Conservation (phyloP, 2,329 filamentous ascomycete genomes). For the Mycosphaerella sp. region DNA sequence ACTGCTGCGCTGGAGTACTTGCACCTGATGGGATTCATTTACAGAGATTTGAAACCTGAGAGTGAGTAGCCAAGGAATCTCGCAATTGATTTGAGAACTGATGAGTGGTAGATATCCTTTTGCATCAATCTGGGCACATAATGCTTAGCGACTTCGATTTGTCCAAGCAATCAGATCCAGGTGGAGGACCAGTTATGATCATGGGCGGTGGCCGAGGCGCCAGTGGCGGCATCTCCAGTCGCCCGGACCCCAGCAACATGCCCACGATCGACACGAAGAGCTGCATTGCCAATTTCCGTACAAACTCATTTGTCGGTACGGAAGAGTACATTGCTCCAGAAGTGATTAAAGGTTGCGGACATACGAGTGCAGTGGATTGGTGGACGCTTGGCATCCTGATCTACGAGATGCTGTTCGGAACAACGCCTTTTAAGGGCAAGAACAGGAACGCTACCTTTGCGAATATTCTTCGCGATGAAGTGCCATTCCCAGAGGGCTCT, state of each 20-base stretch:
- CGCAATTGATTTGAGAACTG: not conserved
- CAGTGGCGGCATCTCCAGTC: slow-evolving; percentile 61
- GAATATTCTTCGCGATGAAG: slow-evolving; percentile 92
- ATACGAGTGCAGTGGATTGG: slow-evolving; percentile 98
- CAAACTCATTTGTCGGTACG: slow-evolving; percentile 96
- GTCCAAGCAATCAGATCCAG: slow-evolving; percentile 93
- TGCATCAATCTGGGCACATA: slow-evolving; percentile 99
- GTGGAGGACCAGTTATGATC: slow-evolving; percentile 97
- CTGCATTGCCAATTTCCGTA: slow-evolving; percentile 96
- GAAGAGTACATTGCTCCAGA: slow-evolving; percentile 99
- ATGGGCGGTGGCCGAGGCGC: slow-evolving; percentile 63
- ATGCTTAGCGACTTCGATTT: slow-evolving; percentile 99
- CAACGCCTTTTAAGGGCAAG: slow-evolving; percentile 98
- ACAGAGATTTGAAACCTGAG: slow-evolving; percentile 94
- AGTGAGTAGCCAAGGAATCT: slow-evolving; percentile 52
- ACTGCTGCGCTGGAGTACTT: slow-evolving; percentile 94
- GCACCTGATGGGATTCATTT: slow-evolving; percentile 99
- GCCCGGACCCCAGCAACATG: slow-evolving; percentile 55
- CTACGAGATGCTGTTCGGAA: slow-evolving; percentile 98
- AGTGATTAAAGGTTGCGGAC: slow-evolving; percentile 96
- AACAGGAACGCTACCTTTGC: slow-evolving; percentile 97
- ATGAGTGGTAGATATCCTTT: slow-evolving; percentile 66
- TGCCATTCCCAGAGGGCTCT: slow-evolving; percentile 86
- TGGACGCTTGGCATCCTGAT: slow-evolving; percentile 97
- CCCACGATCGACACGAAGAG: slow-evolving; percentile 99